Base-by-base conservation (phyloP, 371 early-diverging fungal species). In the Mortierella sp. region DNA sequence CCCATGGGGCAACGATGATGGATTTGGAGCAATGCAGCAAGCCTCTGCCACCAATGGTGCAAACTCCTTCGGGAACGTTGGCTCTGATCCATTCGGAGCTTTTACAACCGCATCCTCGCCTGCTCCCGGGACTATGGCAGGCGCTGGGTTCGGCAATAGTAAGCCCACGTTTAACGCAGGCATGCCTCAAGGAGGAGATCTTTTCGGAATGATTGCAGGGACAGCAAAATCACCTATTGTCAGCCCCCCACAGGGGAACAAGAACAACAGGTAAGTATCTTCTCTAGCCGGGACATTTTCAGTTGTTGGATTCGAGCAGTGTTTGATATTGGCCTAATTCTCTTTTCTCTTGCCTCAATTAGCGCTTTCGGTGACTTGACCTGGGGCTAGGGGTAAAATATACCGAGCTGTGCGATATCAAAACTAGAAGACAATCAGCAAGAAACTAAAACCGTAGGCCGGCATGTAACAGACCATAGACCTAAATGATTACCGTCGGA, bases 311-410 rank as follows among this genome's bases (percentile, higher is more conserved):
- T 19, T 55, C 1, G 4, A 30, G 16, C 9, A 15, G 6, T 2
- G 12, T 0, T 50, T 4, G 21, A 18, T 55, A 7, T 46, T n/a
- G 46, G 9, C 9, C 45, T 55, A 56, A 57, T 23, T 26, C 21
- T 37, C 14, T 50, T 15, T 60, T 23, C 15, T 60, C 44, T 60
- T 30, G 26, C 28, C 11, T 37, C 6, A 4, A 21, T 16, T 45
- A 77, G 77, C 44, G 77, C 77, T 1, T 77, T 77, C 62, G 69
- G 72, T 6, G 77, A 77, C 66, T 55, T 77, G 14, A 64, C 69
- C 45, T 77, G 77, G 77, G 68, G 68, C 50, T 77, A 53, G 25
- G 29, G n/a, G 23, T 21, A 11, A 9, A 7, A 53, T 53, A 19
- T 4, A 53, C 53, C 53, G 46, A 25, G 66, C 19, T 60, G n/a